These are phyloP conservation scores for Rachicladosporium sp. DNA, from an alignment of 2,329 filamentous ascomycete species.

Conservation along the genomic window DNA sequence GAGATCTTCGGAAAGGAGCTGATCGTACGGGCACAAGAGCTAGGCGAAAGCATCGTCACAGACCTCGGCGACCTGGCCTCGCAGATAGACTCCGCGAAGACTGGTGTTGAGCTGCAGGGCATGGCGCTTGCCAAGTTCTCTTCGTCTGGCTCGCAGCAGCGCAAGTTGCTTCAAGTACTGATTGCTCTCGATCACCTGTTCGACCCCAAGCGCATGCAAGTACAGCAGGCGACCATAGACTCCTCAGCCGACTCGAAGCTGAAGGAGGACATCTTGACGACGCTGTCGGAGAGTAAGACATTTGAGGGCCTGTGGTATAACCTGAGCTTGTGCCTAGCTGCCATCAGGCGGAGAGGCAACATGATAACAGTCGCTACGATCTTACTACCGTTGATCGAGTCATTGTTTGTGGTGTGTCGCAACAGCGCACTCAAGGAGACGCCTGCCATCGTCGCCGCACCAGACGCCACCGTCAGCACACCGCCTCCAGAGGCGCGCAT, in stretches of 20 bases:
- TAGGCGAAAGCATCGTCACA: conserved; percentile 72
- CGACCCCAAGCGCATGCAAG: conserved; percentile 56
- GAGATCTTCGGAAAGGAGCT: conserved; percentile 86
- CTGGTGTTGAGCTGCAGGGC: conserved; percentile 88
- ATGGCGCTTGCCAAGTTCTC: conserved; percentile 92
- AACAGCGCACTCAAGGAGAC: conserved; percentile 72
- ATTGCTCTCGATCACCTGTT: conserved; percentile 95
- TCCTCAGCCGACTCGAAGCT: conserved; percentile 38
- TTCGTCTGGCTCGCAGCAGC: conserved; percentile 88
- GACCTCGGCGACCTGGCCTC: conserved; percentile 77
- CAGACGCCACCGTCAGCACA: conserved; percentile 43
- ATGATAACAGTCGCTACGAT: conserved; percentile 98
- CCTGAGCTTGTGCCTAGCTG: conserved; percentile 74
- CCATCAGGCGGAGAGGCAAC: conserved; percentile 82
- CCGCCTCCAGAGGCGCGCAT: conserved; percentile 69
- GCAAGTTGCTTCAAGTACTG: conserved; percentile 82
- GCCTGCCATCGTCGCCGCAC: conserved; percentile 7
- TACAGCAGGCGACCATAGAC: conserved; percentile 32
- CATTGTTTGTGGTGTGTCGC: conserved; percentile 98
- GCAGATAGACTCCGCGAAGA: conserved; percentile 75
- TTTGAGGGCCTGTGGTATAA: conserved; percentile 89
- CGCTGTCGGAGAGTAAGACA: conserved; percentile 79
- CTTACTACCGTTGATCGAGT: conserved; percentile 83
- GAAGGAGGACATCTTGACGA: conserved; percentile 75
- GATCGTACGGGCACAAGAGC: conserved; percentile 68